These are phyloP conservation scores for Margaritispora aquatica DNA, from an alignment of 495 filamentous ascomycete species.

Conservation along the genomic window DNA sequence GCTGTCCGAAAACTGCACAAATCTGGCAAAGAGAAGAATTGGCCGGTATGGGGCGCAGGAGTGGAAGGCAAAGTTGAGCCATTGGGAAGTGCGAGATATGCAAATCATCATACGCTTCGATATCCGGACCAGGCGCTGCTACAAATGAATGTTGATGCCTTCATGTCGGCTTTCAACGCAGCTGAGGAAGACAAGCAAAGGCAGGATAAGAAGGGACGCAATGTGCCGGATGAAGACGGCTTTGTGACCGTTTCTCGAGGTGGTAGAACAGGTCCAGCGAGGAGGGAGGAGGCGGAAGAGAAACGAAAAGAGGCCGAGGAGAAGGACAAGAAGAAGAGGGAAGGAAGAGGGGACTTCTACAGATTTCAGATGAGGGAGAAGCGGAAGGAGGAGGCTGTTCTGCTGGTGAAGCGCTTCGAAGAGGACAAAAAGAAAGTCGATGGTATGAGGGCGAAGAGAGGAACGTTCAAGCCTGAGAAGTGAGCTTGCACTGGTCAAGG, in stretches of 20 bases:
- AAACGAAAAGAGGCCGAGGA: slow-evolving; percentile 69
- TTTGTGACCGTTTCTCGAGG: slow-evolving; percentile 89
- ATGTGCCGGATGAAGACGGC: slow-evolving; percentile 87
- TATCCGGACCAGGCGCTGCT: slow-evolving; percentile 61
- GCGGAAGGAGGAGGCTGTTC: slow-evolving; percentile 72
- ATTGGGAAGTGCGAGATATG: slow-evolving; percentile 58
- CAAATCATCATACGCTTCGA: slow-evolving; percentile 54
- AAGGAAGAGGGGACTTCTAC: slow-evolving; percentile 75
- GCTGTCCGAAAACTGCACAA: slow-evolving; percentile 58
- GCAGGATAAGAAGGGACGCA: slow-evolving; percentile 54
- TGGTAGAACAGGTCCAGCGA: slow-evolving; percentile 63
- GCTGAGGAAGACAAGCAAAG: slow-evolving; percentile 61
- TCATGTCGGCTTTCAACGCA: slow-evolving; percentile 66
- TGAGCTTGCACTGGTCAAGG: no score
- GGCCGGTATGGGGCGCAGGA: slow-evolving; percentile 60
- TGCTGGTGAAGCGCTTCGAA: slow-evolving; percentile 60
- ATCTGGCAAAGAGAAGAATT: slow-evolving; percentile 33
- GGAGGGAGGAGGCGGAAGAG: slow-evolving; percentile 67
- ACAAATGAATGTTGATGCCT: slow-evolving; percentile 68
- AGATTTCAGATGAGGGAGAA: slow-evolving; percentile 88
- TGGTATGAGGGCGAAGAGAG: slow-evolving; percentile 53
- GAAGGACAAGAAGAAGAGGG: slow-evolving; percentile 55
- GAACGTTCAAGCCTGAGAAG: slow-evolving; percentile 47
- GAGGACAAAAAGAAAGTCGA: slow-evolving; percentile 56
- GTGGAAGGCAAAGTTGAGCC: slow-evolving; percentile 44